phyloP scores from a whole-genome alignment of 495 filamentous ascomycete genomes.

The Penicillium angulare region DNA sequence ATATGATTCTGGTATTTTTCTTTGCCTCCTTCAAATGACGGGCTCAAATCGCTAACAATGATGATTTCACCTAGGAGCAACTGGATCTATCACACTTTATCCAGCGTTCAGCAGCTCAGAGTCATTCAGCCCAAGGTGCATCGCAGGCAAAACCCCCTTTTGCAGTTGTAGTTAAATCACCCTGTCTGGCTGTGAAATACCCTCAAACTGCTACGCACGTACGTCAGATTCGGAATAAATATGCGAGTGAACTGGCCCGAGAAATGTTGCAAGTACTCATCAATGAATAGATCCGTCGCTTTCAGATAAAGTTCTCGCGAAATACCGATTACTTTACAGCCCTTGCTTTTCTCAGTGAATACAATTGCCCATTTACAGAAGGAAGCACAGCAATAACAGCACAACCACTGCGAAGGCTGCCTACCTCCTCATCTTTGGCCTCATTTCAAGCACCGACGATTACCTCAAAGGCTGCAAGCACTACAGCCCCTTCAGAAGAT shows the following conservation, averaged over 20 bases:
- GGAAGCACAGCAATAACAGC: slow-evolving; percentile 21
- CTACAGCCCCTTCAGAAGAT: slow-evolving; percentile 11
- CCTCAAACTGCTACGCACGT: slow-evolving; percentile 18
- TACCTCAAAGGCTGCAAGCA: not conserved
- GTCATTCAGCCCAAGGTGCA: slow-evolving; percentile 2
- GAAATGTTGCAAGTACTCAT: too few relatives aligned
- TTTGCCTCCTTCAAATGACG: not conserved
- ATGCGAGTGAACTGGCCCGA: too few relatives aligned
- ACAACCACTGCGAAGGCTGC: slow-evolving; percentile 16
- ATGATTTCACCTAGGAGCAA: slow-evolving; percentile 29
- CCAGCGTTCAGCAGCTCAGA: slow-evolving; percentile 15
- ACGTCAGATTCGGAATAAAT: too few relatives aligned
- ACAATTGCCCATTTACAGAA: slow-evolving; percentile 43
- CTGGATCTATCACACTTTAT: slow-evolving; percentile 31
- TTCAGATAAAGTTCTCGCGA: slow-evolving; percentile 43
- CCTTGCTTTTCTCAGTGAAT: slow-evolving; percentile 36
- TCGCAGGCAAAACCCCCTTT: slow-evolving; percentile 24
- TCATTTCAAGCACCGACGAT: slow-evolving; percentile 9
- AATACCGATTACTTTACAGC: slow-evolving; percentile 37
- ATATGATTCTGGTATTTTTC: slow-evolving; percentile 29
- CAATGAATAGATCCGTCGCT: slow-evolving; percentile 34
- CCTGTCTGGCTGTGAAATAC: slow-evolving; percentile 46
- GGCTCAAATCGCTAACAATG: slow-evolving; percentile 1
- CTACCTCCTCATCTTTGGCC: slow-evolving; percentile 33
- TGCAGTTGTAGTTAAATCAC: slow-evolving; percentile 42